A percentile compares a stretch with the other conserved stretches of the same genome.
phyloP scores from a whole-genome alignment of 352 stramenopile genomes.

The Blastocystis hominis region DNA sequence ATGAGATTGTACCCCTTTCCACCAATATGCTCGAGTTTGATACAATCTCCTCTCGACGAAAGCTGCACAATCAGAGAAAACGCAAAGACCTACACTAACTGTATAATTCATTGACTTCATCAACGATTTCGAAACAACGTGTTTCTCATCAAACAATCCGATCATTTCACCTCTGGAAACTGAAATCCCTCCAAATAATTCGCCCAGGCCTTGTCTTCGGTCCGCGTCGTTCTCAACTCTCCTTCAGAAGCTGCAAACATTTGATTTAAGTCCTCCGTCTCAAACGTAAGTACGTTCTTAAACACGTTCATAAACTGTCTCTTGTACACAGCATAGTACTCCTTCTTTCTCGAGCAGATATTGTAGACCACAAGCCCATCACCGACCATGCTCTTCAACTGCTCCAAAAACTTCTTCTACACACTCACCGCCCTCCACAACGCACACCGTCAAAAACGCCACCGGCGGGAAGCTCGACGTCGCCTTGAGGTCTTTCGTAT shows the following conservation, averaged over 20 bases:
- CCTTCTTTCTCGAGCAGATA: background rate
- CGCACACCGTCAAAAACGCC: background rate
- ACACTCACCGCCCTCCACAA: background rate
- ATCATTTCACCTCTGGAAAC: background rate
- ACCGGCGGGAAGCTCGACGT: background rate
- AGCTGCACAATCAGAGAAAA: background rate
- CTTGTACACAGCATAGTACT: background rate
- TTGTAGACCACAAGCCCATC: conserved; percentile 30
- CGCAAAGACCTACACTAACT: background rate
- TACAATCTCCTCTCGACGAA: conserved; percentile 17
- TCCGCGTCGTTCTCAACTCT: background rate
- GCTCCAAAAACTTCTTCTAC: conserved; percentile 30
- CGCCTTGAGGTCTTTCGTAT: background rate
- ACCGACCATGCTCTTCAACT: background rate
- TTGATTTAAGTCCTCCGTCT: conserved; percentile 28
- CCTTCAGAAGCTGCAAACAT: background rate
- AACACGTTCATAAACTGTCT: conserved; percentile 31
- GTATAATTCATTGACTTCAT: conserved; percentile 31
- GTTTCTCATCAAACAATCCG: conserved; percentile 1
- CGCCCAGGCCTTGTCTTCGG: background rate
- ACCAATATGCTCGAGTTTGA: background rate
- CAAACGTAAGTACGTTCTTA: background rate
- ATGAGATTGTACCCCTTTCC: conserved; percentile 52
- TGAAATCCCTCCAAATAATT: background rate
- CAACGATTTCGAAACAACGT: background rate